A percentile compares a stretch with the other conserved stretches of the same genome.
Evolutionary conservation across 192 early-diverging fungal species (phyloP).

Genomic region (Paraglomus occultum): DNA sequence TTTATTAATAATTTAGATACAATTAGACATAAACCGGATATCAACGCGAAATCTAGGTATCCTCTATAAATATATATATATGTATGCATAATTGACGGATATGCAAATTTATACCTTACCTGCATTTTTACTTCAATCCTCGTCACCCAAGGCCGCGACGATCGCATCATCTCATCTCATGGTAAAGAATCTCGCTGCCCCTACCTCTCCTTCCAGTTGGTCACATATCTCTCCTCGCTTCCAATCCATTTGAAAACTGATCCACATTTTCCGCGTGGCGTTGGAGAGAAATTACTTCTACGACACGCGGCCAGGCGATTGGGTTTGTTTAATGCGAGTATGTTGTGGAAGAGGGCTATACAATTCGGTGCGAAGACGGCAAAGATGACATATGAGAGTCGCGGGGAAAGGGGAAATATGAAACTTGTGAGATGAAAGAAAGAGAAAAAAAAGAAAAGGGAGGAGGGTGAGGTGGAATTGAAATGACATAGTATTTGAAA

Average conservation of each 20-base stretch:
- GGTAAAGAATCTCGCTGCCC: conserved; percentile 86
- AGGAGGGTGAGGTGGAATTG: no score
- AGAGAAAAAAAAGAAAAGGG: no score
- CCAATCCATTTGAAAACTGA: conserved; percentile 83
- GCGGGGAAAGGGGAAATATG: conserved; percentile 37
- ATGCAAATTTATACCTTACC: neutral
- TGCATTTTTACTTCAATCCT: neutral
- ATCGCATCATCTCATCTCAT: conserved; percentile 86
- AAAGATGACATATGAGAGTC: conserved; percentile 70
- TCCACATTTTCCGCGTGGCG: conserved; percentile 69
- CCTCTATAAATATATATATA: neutral
- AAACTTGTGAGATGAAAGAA: conserved; percentile 33
- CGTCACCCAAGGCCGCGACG: conserved; percentile 70
- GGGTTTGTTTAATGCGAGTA: conserved; percentile 62
- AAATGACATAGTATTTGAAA: no score
- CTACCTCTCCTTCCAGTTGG: conserved; percentile 74
- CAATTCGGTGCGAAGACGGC: conserved; percentile 96
- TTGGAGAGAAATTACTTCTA: conserved; percentile 92
- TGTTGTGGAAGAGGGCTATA: conserved; percentile 88
- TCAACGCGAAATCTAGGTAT: conserved; percentile 78
- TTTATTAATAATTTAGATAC: conserved; percentile 46
- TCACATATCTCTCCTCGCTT: conserved; percentile 58
- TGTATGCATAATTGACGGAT: neutral
- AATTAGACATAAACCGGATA: conserved; percentile 83
- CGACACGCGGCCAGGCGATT: conserved; percentile 68